Base-by-base conservation (phyloP, 768 basidiomycete species). In the Rhizopogon vulgaris region DNA sequence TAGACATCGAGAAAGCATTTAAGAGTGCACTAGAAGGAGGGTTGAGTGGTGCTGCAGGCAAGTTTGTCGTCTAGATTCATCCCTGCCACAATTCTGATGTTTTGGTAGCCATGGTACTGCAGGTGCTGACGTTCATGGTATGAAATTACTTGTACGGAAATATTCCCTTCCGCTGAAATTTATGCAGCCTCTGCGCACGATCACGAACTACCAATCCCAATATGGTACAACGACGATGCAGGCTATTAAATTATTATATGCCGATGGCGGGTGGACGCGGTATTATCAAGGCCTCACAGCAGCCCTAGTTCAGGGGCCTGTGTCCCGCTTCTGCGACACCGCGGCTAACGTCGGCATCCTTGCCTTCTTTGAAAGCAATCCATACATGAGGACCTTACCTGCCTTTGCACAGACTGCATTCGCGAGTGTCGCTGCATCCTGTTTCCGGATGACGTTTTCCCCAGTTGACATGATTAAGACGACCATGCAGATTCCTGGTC, bases 201-300 rank as follows among this genome's bases (percentile, higher is more conserved):
- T 94, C 51, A 97, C 97, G 95, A 97, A 97, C 73, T 96, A 90
- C 64, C 92, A 94, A 71, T 93, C 93, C 66, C 82, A 85, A 49
- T 94, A 83, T 63, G 94, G 94, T 17, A 86, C 85, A 2, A 78
- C 82, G 1, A 83, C 82, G 6, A 82, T 80, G 0, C 69, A 77
- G 37, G 85, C 89, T 11, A 79, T 76, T 52, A 66, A 68, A 42
- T 89, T 80, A 3, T 81, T 94, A 15, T 87, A 87, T 64, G 69
- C 68, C 1, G 87, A 93, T 53, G 92, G 93, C 14, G 90, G 91
- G 9, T 86, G 78, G 73, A 72, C 78, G 37, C 79, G 94, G 38
- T 96, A 87, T 68, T 98, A 96, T 67, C 85, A 90, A 58, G 95
- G 95, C 6, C 78, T 98, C 32, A 61, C 67, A 0, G 89, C 93